Percentiles rank a stretch among this genome's conserved stretches.
Conservation (phyloP, 768 basidiomycete species). For the Mycena galericulata region DNA sequence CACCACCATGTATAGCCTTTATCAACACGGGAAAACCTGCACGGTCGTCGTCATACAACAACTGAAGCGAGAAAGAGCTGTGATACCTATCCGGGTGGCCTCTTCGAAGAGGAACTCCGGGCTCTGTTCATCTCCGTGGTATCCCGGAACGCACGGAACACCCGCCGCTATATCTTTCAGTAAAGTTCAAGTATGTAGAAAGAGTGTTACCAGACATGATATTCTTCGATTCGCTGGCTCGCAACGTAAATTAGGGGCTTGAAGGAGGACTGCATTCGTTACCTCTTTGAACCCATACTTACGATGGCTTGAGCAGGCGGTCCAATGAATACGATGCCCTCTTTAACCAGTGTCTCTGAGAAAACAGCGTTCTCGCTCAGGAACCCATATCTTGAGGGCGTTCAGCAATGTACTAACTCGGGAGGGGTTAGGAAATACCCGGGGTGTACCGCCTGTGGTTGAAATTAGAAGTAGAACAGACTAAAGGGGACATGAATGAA, state of each 20-base stretch:
- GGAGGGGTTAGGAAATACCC: constrained; percentile 61
- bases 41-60: constrained; percentile 2
- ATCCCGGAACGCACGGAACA: constrained; percentile 95
- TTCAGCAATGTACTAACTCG: background rate
- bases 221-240: constrained; percentile 89
- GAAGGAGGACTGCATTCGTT: constrained; percentile 9
- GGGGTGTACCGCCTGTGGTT: constrained; percentile 86
- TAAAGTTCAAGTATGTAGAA: background rate
- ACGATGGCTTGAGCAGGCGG: constrained; percentile 90
- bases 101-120: constrained; percentile 74
- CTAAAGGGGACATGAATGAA: constrained; percentile 22
- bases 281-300: constrained; percentile 98
- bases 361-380: constrained; percentile 92
- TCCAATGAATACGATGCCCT: constrained; percentile 91
- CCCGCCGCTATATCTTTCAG: constrained; percentile 70
- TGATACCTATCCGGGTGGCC: constrained; percentile 77
- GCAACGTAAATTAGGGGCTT: background rate
- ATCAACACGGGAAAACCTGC: constrained; percentile 91
- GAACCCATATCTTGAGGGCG: constrained; percentile 77
- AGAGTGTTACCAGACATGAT: constrained; percentile 81
- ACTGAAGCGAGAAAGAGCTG: background rate
- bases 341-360: constrained; percentile 76
- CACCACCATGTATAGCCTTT: constrained; percentile 96
- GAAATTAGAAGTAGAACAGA: background rate
- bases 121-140: constrained; percentile 88